Percentiles rank a stretch among this genome's conserved stretches.
These are phyloP conservation scores for Pestalotiopsis fici DNA, from an alignment of 2,329 filamentous ascomycete species.

Conservation along the genomic window DNA sequence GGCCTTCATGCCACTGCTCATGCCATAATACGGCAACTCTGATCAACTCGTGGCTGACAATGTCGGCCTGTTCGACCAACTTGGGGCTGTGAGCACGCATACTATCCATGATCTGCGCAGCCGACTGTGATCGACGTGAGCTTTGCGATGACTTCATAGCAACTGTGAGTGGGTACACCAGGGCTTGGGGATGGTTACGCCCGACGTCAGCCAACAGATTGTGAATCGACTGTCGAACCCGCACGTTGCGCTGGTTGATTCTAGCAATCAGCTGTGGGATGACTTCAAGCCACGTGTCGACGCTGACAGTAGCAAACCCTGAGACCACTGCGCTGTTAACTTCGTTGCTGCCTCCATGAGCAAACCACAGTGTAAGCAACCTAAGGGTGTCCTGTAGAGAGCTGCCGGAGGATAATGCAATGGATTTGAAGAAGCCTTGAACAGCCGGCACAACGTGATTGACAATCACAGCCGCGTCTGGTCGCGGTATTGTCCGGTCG, in stretches of 20 bases:
- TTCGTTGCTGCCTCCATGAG: constrained; percentile 83
- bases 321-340: constrained; percentile 88
- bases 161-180: constrained; percentile 96
- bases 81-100: constrained; percentile 94
- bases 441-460: constrained; percentile 95
- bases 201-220: constrained; percentile 91
- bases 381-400: constrained; percentile 94
- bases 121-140: constrained; percentile 80
- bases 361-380: constrained; percentile 93
- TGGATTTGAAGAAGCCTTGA: constrained; percentile 96
- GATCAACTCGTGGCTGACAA: constrained; percentile 95
- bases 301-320: constrained; percentile 86
- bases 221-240: constrained; percentile 88
- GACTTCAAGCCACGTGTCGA: constrained; percentile 98
- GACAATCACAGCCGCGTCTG: constrained; percentile 69
- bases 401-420: constrained; percentile 86
- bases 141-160: constrained; percentile 93
- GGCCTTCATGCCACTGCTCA: constrained; percentile 96
- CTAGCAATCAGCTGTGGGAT: constrained; percentile 96
- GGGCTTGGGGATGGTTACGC: constrained; percentile 88
- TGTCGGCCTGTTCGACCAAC: constrained; percentile 91
- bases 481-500: constrained; percentile 41
- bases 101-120: constrained; percentile 93
- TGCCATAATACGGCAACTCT: constrained; percentile 97
- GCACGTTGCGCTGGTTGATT: constrained; percentile 92